Percentiles rank a stretch among this genome's conserved stretches.
phyloP scores from a whole-genome alignment of 2,329 filamentous ascomycete species.

The Sporothrix globosa region DNA sequence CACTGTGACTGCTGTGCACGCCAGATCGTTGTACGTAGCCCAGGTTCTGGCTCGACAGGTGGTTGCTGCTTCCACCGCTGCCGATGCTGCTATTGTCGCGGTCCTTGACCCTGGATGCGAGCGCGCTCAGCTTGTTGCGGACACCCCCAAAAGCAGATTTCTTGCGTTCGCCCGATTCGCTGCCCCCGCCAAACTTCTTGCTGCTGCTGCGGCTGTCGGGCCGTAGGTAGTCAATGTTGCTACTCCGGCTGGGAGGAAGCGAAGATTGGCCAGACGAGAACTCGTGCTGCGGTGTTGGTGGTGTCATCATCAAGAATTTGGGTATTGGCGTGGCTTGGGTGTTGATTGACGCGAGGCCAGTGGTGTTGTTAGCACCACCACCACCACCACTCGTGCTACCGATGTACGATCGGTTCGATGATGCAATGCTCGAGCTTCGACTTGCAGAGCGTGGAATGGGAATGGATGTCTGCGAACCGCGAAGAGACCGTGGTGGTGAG shows the following conservation, averaged over 20 bases:
- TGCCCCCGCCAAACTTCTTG: slow-evolving; percentile 23
- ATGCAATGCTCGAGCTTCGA: slow-evolving; percentile 58
- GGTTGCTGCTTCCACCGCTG: neutral
- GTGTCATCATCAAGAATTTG: slow-evolving; percentile 53
- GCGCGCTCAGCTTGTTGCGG: slow-evolving; percentile 38
- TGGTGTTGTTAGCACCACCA: neutral
- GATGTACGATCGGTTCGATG: slow-evolving; percentile 50
- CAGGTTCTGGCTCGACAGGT: neutral
- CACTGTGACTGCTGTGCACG: slow-evolving; percentile 28
- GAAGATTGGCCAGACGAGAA: neutral
- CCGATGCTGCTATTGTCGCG: slow-evolving; percentile 26
- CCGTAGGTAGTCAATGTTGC: slow-evolving; percentile 37
- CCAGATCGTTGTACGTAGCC: neutral
- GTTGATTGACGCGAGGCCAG: slow-evolving; percentile 25
- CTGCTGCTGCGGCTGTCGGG: slow-evolving; percentile 35
- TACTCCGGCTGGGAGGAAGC: slow-evolving; percentile 24
- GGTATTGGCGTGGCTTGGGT: slow-evolving; percentile 42
- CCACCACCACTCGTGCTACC: slow-evolving; percentile 33
- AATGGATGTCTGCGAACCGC: slow-evolving; percentile 54
- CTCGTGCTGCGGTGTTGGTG: slow-evolving; percentile 47
- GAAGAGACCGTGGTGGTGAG: slow-evolving; percentile 59
- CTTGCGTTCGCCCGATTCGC: slow-evolving; percentile 34
- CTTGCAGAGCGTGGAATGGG: slow-evolving; percentile 52
- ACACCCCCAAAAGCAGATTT: slow-evolving; percentile 35
- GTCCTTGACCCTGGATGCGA: slow-evolving; percentile 39